Conservation (phyloP, 1,139 yeast species). For the Debaryomyces nepalensis region DNA sequence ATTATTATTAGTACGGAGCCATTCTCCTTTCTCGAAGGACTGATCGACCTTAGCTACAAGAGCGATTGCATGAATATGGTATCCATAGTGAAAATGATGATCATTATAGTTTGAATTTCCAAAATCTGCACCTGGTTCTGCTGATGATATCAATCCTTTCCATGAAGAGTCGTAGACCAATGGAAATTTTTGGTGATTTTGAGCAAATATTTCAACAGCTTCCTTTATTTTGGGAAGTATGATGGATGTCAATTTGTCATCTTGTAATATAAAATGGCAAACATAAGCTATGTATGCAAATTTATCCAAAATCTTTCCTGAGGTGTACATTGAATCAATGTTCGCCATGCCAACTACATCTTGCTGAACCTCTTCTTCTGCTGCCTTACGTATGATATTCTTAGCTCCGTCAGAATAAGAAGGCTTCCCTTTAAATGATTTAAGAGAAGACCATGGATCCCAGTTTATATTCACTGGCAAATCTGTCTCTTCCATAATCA, state of each 20-base stretch:
- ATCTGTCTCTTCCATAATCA: slow-evolving; percentile 50
- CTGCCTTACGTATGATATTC: slow-evolving; percentile 49
- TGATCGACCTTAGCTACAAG: slow-evolving; percentile 60
- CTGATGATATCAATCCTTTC: slow-evolving; percentile 76
- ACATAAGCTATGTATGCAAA: slow-evolving; percentile 74
- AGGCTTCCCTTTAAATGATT: slow-evolving; percentile 25
- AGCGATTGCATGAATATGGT: slow-evolving; percentile 76
- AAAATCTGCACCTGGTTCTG: slow-evolving; percentile 69
- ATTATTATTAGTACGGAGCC: slow-evolving; percentile 35
- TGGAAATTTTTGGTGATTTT: slow-evolving; percentile 63
- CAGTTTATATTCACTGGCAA: slow-evolving; percentile 57
- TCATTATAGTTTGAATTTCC: slow-evolving; percentile 81
- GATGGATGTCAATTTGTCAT: slow-evolving; percentile 46
- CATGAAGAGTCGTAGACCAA: slow-evolving; percentile 68
- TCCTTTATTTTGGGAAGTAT: slow-evolving; percentile 55
- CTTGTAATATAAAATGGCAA: slow-evolving; percentile 58
- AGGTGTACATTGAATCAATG: slow-evolving; percentile 73
- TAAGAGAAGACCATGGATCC: slow-evolving; percentile 62
- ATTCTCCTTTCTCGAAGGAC: slow-evolving; percentile 23
- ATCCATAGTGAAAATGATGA: slow-evolving; percentile 83
- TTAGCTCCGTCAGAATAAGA: slow-evolving; percentile 46
- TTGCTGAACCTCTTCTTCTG: slow-evolving; percentile 53
- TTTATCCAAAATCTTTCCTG: slow-evolving; percentile 76
- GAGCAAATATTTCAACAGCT: slow-evolving; percentile 64
- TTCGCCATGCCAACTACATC: slow-evolving; percentile 65